phyloP scores from a whole-genome alignment of 1,284 basidiomycete species.

The Termitomyces sp. region DNA sequence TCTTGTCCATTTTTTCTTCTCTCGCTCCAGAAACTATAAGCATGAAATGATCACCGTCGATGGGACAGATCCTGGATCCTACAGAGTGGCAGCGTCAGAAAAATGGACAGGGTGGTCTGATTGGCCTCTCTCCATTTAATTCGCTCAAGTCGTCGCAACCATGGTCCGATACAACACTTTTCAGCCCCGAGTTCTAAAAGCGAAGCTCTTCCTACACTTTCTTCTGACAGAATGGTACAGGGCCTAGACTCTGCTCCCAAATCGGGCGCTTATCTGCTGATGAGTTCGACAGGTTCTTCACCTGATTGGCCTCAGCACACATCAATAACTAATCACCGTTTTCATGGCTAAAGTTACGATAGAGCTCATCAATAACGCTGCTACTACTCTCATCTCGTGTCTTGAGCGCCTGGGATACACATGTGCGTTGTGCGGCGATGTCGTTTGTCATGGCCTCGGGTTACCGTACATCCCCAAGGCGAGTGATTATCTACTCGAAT shows the following conservation, averaged over 20 bases:
- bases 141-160: slow-evolving; percentile 3
- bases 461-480: background rate
- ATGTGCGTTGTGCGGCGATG: slow-evolving; percentile 12
- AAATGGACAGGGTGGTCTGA: slow-evolving; percentile 9
- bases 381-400: slow-evolving; percentile 1
- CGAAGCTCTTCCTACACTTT: too few species aligned
- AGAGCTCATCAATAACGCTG: background rate
- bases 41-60: slow-evolving; percentile 23
- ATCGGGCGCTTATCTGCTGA: too few species aligned
- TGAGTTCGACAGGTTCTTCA: too few species aligned
- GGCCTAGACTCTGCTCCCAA: too few species aligned
- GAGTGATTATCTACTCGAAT: background rate
- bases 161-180: slow-evolving; percentile 9
- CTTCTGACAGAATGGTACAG: too few species aligned
- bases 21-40: slow-evolving; percentile 26
- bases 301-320: too few species aligned
- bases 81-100: slow-evolving; percentile 16
- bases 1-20: slow-evolving; percentile 22
- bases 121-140: slow-evolving; percentile 2
- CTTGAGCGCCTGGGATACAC: slow-evolving; percentile 6
- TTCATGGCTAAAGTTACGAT: background rate
- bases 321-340: too few species aligned
- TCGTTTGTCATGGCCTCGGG: slow-evolving; percentile 10
- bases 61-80: slow-evolving; percentile 15
- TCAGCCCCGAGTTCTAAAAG: background rate